A percentile compares a stretch with the other conserved stretches of the same genome.
Conservation (phyloP, 2,329 filamentous ascomycete genomes). For the Sporothrix phasma region DNA sequence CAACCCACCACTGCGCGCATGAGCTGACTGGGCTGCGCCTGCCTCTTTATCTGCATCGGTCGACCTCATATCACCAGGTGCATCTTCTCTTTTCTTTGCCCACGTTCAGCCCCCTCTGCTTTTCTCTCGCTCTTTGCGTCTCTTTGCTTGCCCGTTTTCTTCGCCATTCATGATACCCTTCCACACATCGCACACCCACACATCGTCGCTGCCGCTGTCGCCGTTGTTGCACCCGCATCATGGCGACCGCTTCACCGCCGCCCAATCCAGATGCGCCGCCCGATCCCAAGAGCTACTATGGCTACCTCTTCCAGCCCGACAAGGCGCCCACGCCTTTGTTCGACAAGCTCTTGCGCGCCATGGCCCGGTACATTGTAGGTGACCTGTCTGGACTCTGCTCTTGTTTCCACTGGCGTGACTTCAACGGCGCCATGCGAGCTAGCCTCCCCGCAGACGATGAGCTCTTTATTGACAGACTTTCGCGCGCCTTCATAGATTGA, state of each 20-base stretch:
- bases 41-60: conserved; percentile 2
- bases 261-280: conserved; percentile 18
- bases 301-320: conserved; percentile 57
- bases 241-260: conserved; percentile 15
- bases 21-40: conserved; percentile 11
- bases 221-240: conserved; percentile 9
- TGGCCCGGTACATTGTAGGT: conserved; percentile 62
- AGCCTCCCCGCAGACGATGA: neutral
- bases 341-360: conserved; percentile 56
- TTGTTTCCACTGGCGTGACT: neutral
- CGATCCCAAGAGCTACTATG: conserved; percentile 40
- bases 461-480: conserved; percentile 1
- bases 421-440: neutral
- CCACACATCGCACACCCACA: neutral
- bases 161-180: neutral
- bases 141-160: neutral
- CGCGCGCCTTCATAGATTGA: conserved; percentile 34
- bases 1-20: neutral
- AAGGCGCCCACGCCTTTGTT: conserved; percentile 59
- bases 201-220: neutral
- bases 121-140: neutral
- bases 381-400: conserved; percentile 1
- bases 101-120: neutral
- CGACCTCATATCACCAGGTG: neutral
- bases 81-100: neutral